Evolutionary conservation across 2,329 filamentous ascomycete species (phyloP).

Genomic region (Colletotrichum agaves): DNA sequence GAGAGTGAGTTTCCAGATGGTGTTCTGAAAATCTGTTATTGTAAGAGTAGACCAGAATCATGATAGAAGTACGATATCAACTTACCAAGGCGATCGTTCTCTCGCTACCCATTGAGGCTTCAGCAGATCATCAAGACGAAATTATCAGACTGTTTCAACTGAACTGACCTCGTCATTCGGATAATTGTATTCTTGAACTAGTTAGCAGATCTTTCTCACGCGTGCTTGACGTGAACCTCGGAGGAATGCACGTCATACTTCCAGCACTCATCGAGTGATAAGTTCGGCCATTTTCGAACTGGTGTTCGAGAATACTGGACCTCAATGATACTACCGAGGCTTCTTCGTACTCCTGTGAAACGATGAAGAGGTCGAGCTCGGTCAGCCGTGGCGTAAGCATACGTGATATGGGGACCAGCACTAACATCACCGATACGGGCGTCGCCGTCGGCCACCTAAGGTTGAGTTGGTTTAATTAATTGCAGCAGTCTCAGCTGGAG

Average conservation of each 20-base stretch:
- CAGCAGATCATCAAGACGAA: background rate
- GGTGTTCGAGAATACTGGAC: conserved; percentile 49
- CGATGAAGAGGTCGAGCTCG: background rate
- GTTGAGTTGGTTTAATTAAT: no score
- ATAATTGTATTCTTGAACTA: conserved; percentile 32
- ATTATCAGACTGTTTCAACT: conserved; percentile 30
- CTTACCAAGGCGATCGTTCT: background rate
- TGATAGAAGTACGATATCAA: background rate
- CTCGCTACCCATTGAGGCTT: background rate
- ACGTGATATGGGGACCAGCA: no score
- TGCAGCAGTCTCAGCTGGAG: no score
- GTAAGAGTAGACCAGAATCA: background rate
- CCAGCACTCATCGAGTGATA: conserved; percentile 46
- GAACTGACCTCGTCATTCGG: background rate
- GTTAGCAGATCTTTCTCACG: background rate
- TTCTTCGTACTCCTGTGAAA: background rate
- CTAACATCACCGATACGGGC: no score
- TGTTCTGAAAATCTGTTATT: conserved; percentile 47
- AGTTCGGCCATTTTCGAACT: conserved; percentile 50
- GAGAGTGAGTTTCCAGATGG: conserved; percentile 46
- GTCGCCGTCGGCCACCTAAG: no score
- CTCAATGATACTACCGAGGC: conserved; percentile 5
- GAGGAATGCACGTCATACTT: background rate
- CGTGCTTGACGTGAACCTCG: no score
- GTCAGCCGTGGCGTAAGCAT: no score